phyloP scores from a whole-genome alignment of 805 yeast species.

The Kuraishia ogatae region DNA sequence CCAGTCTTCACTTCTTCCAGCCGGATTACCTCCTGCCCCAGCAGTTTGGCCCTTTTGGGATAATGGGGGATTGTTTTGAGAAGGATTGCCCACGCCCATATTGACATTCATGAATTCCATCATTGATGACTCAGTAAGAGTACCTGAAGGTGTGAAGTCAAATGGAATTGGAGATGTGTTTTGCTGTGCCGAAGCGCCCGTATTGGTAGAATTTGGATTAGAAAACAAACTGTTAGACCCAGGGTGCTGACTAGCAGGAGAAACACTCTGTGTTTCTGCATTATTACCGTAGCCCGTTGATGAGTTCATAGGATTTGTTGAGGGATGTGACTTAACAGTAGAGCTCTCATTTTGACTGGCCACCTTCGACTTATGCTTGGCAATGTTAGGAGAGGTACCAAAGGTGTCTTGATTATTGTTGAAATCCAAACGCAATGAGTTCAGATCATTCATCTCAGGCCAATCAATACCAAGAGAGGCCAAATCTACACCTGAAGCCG shows the following conservation, averaged over 20 bases:
- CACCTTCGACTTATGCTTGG: background rate
- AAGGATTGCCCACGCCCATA: background rate
- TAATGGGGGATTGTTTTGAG: background rate
- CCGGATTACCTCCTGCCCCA: background rate
- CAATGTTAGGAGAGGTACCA: background rate
- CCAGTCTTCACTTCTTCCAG: constrained; percentile 41
- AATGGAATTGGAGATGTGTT: background rate
- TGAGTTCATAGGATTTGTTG: background rate
- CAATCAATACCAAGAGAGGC: background rate
- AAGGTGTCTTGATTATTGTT: background rate
- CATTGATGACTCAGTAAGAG: background rate
- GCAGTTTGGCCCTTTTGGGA: background rate
- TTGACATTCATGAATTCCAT: background rate
- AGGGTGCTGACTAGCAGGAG: background rate
- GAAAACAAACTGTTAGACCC: background rate
- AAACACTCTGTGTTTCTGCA: background rate
- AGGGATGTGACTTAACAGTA: background rate
- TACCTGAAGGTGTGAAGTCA: background rate
- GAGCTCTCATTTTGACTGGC: background rate
- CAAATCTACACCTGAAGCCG: background rate
- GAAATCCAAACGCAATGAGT: background rate
- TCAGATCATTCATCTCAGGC: background rate
- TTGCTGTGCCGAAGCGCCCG: background rate
- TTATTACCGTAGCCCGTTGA: background rate
- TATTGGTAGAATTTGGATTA: background rate